A percentile compares a stretch with the other conserved stretches of the same genome.
Evolutionary conservation across 371 early-diverging fungal genomes (phyloP).

Genomic region (Nosema granulosis): DNA sequence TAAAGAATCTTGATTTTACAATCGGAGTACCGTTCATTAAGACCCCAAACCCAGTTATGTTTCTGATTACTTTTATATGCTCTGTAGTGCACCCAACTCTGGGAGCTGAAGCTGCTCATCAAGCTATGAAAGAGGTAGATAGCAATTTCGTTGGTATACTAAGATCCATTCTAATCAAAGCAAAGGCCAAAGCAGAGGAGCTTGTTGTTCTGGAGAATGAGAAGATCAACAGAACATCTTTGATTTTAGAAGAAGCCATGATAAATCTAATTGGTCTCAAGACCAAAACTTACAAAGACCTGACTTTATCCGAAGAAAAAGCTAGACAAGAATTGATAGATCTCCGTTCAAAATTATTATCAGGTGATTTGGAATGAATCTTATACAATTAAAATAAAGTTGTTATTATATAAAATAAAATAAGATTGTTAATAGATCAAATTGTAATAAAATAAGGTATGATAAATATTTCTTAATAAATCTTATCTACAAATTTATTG

Average conservation of each 20-base stretch:
- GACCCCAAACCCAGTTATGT: slow-evolving; percentile 90
- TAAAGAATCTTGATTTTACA: slow-evolving; percentile 68
- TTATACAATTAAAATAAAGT: too few relatives aligned
- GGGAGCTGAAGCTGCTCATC: slow-evolving; percentile 77
- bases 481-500: too few relatives aligned
- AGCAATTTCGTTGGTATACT: background rate
- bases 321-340: slow-evolving; percentile 59
- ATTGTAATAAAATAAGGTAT: too few relatives aligned
- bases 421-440: too few relatives aligned
- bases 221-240: slow-evolving; percentile 56
- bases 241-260: slow-evolving; percentile 58
- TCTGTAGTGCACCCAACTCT: slow-evolving; percentile 81
- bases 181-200: slow-evolving; percentile 67
- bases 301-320: slow-evolving; percentile 47
- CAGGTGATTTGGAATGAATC: too few relatives aligned
- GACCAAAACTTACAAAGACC: slow-evolving; percentile 51
- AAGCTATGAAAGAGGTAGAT: slow-evolving; percentile 36
- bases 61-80: slow-evolving; percentile 84
- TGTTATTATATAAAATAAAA: too few relatives aligned
- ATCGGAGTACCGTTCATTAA: slow-evolving; percentile 71
- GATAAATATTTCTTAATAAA: too few relatives aligned
- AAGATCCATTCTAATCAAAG: slow-evolving; percentile 25
- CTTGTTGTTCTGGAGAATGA: slow-evolving; percentile 55
- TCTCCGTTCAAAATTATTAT: background rate
- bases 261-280: slow-evolving; percentile 61